Evolutionary conservation across 1,139 yeast genomes (phyloP).

Genomic region (Taphrina pruni): DNA sequence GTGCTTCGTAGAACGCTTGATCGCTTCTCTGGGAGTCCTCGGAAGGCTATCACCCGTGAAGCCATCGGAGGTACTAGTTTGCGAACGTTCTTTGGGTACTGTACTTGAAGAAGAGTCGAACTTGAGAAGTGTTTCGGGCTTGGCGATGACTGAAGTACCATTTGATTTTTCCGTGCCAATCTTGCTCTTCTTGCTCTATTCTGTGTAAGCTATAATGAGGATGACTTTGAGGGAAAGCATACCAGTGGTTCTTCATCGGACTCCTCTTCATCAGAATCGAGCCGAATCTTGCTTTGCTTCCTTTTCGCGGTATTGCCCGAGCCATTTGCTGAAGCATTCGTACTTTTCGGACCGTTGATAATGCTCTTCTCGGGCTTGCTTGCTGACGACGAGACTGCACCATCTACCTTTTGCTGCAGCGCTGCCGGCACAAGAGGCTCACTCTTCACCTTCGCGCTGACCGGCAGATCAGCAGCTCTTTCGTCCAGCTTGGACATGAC

Average conservation of each 20-base stretch:
- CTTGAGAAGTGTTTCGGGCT: conserved; percentile 1
- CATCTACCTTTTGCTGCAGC: conserved; percentile 8
- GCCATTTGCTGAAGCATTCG: not conserved
- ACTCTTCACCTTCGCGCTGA: conserved; percentile 3
- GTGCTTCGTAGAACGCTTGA: not conserved
- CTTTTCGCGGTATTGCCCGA: conserved; percentile 7
- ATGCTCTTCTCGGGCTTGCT: conserved; percentile 5
- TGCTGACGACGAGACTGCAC: not conserved
- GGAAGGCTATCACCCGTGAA: not conserved
- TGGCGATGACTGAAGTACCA: not conserved
- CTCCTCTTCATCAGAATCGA: conserved; percentile 24
- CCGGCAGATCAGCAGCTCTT: conserved; percentile 18
- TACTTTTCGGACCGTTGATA: not conserved
- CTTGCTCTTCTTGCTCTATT: conserved; percentile 25
- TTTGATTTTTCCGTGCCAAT: not conserved
- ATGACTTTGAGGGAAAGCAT: not conserved
- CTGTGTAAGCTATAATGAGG: not conserved
- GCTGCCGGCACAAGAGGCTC: conserved; percentile 6
- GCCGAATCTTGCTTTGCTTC: conserved; percentile 32
- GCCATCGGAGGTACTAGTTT: not conserved
- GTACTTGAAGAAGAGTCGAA: not conserved
- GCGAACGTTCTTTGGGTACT: not conserved
- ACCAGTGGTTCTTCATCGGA: conserved; percentile 33
- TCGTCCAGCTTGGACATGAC: conserved; percentile 14
- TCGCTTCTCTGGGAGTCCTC: not conserved